Evolutionary conservation across 2,329 filamentous ascomycete species (phyloP).

Genomic region (Neoscytalidium dimidiatum): DNA sequence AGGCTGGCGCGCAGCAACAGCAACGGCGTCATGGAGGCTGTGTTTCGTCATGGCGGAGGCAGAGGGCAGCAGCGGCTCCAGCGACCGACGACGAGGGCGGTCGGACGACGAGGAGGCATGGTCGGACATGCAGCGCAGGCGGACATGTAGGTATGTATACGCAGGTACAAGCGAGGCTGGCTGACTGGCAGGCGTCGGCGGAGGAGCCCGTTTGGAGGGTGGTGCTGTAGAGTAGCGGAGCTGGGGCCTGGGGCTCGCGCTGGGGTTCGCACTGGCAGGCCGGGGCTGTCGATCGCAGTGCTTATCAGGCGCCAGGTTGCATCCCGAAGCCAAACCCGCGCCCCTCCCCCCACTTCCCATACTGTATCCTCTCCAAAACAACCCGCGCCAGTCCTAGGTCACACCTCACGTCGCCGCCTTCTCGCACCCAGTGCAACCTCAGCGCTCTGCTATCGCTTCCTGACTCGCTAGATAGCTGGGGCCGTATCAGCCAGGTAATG

Average conservation of each 20-base stretch:
- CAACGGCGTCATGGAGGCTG: not conserved
- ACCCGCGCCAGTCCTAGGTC: not conserved
- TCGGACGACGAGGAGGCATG: constrained; percentile 5
- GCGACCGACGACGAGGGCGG: constrained; percentile 6
- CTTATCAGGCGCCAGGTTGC: not conserved
- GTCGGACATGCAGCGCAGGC: not conserved
- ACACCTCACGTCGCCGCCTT: not conserved
- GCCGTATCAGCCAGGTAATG: not conserved
- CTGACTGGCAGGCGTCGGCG: not conserved
- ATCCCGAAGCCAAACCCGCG: not conserved
- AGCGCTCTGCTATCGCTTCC: not conserved
- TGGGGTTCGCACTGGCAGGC: too few relatives aligned
- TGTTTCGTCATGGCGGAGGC: not conserved
- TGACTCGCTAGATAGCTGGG: not conserved
- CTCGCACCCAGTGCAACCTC: not conserved
- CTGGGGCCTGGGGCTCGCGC: too few relatives aligned
- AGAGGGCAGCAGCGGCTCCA: constrained; percentile 5
- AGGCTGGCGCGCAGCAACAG: not conserved
- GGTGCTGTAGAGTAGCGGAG: not conserved
- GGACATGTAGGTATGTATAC: not conserved
- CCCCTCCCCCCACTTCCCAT: too few relatives aligned
- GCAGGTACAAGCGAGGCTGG: not conserved
- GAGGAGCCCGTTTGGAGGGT: not conserved
- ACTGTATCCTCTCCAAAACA: not conserved
- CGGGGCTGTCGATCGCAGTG: not conserved